Evolutionary conservation across 306 rosid genomes (phyloP).

Genomic region (Prunus mume): DNA sequence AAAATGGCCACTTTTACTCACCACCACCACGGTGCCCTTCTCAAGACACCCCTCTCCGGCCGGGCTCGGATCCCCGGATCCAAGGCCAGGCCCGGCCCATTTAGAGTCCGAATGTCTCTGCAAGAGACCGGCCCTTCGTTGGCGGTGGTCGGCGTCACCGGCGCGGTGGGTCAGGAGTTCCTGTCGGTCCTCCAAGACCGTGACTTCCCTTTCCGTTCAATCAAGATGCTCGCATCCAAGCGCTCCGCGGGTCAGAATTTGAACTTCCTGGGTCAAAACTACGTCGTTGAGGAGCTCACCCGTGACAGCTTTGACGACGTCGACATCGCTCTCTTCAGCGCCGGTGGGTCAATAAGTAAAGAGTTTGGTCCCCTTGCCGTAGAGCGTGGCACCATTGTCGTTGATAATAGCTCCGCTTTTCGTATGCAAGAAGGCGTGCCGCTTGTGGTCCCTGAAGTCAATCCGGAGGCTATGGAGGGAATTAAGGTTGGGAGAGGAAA

Average conservation of each 20-base stretch:
- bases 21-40: conserved; percentile 19
- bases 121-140: conserved; percentile 69
- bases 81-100: conserved; percentile 22
- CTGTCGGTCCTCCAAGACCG: conserved; percentile 94
- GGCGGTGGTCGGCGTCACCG: conserved; percentile 94
- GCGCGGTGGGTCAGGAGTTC: conserved; percentile 97
- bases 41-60: conserved; percentile 24
- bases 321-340: conserved; percentile 92
- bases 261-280: conserved; percentile 50
- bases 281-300: conserved; percentile 79
- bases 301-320: conserved; percentile 79
- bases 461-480: conserved; percentile 80
- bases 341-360: conserved; percentile 90
- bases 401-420: conserved; percentile 93
- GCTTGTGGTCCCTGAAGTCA: conserved; percentile 91
- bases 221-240: conserved; percentile 94
- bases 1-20: conserved; percentile 48
- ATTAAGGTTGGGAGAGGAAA: conserved; percentile 71
- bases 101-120: conserved; percentile 64
- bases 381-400: conserved; percentile 71
- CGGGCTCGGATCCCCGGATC: conserved; percentile 20
- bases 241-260: conserved; percentile 77
- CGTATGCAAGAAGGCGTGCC: conserved; percentile 84
- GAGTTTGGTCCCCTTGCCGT: conserved; percentile 86
- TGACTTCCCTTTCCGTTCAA: conserved; percentile 86